Conservation (phyloP, 768 basidiomycete genomes). For the Austroboletus festivus region DNA sequence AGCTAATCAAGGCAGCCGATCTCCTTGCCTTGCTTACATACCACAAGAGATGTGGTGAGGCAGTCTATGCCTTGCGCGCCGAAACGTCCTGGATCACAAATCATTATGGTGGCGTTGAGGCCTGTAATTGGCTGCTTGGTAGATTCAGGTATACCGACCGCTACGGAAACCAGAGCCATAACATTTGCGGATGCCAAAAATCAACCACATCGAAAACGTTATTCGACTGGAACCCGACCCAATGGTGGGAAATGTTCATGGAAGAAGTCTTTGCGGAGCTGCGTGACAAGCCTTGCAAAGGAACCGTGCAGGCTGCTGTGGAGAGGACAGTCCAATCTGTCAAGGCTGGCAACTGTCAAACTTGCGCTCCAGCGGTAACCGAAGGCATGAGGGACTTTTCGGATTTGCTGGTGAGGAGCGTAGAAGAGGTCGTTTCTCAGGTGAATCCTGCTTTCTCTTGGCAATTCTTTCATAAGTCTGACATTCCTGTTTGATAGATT, state of each 20-base stretch:
- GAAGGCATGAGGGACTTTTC: too few relatives aligned
- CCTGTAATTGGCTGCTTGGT: conserved; percentile 10
- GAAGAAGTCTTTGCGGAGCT: conserved; percentile 4
- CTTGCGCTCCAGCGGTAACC: too few relatives aligned
- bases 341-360: too few relatives aligned
- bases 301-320: background rate
- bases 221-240: background rate
- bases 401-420: too few relatives aligned
- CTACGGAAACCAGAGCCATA: too few relatives aligned
- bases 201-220: background rate
- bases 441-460: too few relatives aligned
- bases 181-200: background rate
- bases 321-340: background rate
- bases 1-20: conserved; percentile 10
- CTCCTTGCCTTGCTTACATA: conserved; percentile 27
- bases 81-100: conserved; percentile 14
- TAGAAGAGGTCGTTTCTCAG: too few relatives aligned
- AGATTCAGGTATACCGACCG: too few relatives aligned
- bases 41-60: conserved; percentile 16
- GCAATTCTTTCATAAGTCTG: too few relatives aligned
- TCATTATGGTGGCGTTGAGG: conserved; percentile 7
- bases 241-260: conserved; percentile 23
- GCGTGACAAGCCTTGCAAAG: conserved; percentile 21
- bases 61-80: conserved; percentile 1
- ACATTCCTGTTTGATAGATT: too few relatives aligned